phyloP scores from a whole-genome alignment of 1,284 basidiomycete genomes.

The Cryptococcus sp. region DNA sequence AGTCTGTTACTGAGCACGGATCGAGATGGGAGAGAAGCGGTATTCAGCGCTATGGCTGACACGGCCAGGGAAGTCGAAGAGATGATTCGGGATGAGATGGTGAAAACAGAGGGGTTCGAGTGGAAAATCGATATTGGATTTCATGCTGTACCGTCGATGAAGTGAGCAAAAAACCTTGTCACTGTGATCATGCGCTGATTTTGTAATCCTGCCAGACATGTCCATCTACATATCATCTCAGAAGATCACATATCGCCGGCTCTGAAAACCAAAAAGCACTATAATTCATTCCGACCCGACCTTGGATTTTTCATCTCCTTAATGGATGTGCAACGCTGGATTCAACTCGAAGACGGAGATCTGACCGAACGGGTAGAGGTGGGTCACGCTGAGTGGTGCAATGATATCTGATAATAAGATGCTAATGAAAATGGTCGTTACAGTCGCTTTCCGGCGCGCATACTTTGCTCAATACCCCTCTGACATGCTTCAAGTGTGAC shows the following conservation, averaged over 20 bases:
- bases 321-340: constrained; percentile 72
- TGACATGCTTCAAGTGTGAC: constrained; percentile 71
- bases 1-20: constrained; percentile 58
- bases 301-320: constrained; percentile 83
- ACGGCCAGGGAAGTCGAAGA: constrained; percentile 62
- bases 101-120: constrained; percentile 69
- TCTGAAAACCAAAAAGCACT: constrained; percentile 90
- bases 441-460: constrained; percentile 60
- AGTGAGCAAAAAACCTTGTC: constrained; percentile 41
- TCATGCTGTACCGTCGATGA: constrained; percentile 71
- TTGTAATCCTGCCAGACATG: constrained; percentile 60
- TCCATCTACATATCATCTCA: constrained; percentile 86
- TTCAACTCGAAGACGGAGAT: constrained; percentile 59
- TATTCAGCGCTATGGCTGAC: constrained; percentile 62
- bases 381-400: constrained; percentile 36
- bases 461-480: constrained; percentile 64
- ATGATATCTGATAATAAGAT: neutral
- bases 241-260: constrained; percentile 71
- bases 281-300: constrained; percentile 88
- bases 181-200: constrained; percentile 1
- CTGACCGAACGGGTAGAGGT: constrained; percentile 25
- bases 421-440: constrained; percentile 7
- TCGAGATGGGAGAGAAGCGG: constrained; percentile 52
- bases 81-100: constrained; percentile 80
- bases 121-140: constrained; percentile 85